Base-by-base conservation (phyloP, 352 stramenopile genomes). In the Globisporangium alternatum region DNA sequence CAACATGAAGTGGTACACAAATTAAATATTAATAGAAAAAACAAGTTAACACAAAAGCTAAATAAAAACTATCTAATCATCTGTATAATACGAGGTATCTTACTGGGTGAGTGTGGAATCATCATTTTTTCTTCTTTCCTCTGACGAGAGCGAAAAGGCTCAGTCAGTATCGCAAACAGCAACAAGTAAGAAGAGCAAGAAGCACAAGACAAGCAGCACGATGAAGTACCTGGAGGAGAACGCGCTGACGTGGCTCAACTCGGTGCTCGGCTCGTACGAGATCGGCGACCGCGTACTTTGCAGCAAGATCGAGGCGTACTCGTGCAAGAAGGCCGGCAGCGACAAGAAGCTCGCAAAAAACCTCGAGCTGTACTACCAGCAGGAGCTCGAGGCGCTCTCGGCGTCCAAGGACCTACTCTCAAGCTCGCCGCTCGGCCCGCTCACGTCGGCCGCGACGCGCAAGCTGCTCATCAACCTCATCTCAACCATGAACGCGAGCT, bases 141-240 rank as follows among this genome's bases (percentile, higher is more conserved):
- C 39, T 56, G 35, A 13, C 15, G 35, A 41, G 35, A 41, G 35
- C 35, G 35, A 41, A 41, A 41, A 41, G 35, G 9, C 35, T 41
- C 30, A 57, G 30, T 44, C 51, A 57, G 17, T 30, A 57, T 41
- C 30, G 10, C 30, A 57, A 60, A 37, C 37, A 62, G 37, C 31
- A 56, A 54, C 41, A 21, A 54, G 21, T 15, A 63, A 31, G 44
- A 51, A 39, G 22, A 28, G 8, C 15, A 51, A n/a, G 15, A 44
- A n/a, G 22, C 33, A 63, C 21, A 12, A 57, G 33, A 64, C 17
- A 54, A 37, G 5, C 55, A 62, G 1, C 37, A 60, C 8, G 13
- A 98, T 98, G 91, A 98, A 98, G 81, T 97, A 96, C 77, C 78
- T 98, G 17, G 91, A 97, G 67, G 91, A 97, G 65, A 88, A 88